These are phyloP conservation scores for Aquilaria agallochum DNA, from an alignment of 441 rosid species.

Conservation along the genomic window DNA sequence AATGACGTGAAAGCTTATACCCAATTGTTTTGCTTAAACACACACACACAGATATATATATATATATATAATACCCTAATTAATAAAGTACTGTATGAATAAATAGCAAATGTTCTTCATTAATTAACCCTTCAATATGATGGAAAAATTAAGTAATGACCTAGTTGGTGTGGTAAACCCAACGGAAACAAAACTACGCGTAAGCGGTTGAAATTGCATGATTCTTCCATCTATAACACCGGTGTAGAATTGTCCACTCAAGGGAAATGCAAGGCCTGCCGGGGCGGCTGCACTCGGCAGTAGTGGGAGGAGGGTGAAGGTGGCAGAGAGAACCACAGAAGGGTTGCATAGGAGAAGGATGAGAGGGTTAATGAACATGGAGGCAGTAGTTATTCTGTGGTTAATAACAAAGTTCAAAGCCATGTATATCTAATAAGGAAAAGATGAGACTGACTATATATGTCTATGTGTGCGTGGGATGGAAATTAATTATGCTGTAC, in stretches of 20 bases:
- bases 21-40: background rate
- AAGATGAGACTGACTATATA: no score
- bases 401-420: no score
- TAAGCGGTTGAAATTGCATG: background rate
- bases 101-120: no score
- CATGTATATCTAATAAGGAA: no score
- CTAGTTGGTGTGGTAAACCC: constrained; percentile 13
- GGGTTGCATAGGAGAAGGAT: background rate
- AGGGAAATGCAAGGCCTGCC: constrained; percentile 2
- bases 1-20: background rate
- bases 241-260: background rate
- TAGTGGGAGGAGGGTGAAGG: constrained; percentile 2
- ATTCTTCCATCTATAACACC: constrained; percentile 13
- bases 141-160: background rate
- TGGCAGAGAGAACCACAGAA: background rate
- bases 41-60: no score
- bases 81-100: no score
- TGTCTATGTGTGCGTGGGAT: no score
- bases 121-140: no score
- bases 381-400: no score
- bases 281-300: constrained; percentile 1
- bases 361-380: no score
- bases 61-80: no score
- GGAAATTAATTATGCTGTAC: no score
- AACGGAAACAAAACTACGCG: background rate